A percentile compares a stretch with the other conserved stretches of the same genome.
phyloP scores from a whole-genome alignment of 2,329 filamentous ascomycete species.

The Trichoderma sp. region DNA sequence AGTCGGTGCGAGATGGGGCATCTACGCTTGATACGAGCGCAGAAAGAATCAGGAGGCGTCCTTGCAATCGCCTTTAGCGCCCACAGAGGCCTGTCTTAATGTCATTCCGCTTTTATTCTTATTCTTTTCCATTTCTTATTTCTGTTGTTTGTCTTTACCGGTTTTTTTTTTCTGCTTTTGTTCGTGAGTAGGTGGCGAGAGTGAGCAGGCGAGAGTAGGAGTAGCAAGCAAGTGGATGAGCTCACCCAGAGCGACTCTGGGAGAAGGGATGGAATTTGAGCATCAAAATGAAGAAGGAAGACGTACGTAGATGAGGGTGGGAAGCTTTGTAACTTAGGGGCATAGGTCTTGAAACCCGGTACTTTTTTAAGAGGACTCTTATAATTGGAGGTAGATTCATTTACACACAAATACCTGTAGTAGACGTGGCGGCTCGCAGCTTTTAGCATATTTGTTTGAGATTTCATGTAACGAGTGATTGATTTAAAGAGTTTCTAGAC shows the following conservation, averaged over 20 bases:
- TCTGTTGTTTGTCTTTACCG: neutral
- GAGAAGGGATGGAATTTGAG: neutral
- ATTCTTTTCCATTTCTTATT: neutral
- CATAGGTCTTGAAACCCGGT: conserved; percentile 5
- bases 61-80: neutral
- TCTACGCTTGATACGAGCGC: conserved; percentile 18
- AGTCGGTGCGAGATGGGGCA: conserved; percentile 22
- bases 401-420: conserved; percentile 29
- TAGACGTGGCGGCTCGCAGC: conserved; percentile 11
- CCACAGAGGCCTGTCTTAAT: neutral
- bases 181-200: neutral
- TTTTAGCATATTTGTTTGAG: conserved; percentile 10
- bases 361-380: conserved; percentile 32
- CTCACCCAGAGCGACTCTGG: neutral
- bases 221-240: neutral
- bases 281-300: neutral
- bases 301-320: neutral
- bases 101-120: neutral
- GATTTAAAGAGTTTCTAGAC: neutral
- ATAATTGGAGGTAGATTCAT: conserved; percentile 32
- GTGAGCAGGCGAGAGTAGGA: neutral
- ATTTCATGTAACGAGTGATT: conserved; percentile 2
- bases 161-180: neutral
- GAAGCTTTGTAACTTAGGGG: conserved; percentile 36
- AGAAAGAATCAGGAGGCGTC: conserved; percentile 23